These are phyloP conservation scores for Cymbidium sinense DNA, from an alignment of 106 monocot species.

Conservation along the genomic window DNA sequence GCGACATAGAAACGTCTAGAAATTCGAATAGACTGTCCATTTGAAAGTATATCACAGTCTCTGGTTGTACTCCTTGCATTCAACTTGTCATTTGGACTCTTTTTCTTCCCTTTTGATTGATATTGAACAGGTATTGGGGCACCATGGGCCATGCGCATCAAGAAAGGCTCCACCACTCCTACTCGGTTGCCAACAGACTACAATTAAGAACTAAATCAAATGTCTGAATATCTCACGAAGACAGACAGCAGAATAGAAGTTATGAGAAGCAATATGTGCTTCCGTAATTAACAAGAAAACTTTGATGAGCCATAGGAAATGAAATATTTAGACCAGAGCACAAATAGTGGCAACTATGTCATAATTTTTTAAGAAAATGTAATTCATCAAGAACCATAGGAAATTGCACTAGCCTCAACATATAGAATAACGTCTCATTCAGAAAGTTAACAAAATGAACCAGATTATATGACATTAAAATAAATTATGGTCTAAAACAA, in stretches of 20 bases:
- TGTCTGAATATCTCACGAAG: neutral
- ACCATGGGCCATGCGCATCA: conserved; percentile 99
- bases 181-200: conserved; percentile 97
- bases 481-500: neutral
- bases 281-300: neutral
- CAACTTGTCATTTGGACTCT: conserved; percentile 7
- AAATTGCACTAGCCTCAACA: neutral
- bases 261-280: neutral
- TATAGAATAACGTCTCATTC: neutral
- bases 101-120: conserved; percentile 41
- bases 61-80: conserved; percentile 9
- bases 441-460: neutral
- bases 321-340: neutral
- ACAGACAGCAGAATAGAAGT: conserved; percentile 5
- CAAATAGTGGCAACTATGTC: neutral
- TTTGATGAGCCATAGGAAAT: neutral
- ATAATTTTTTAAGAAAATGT: neutral
- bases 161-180: conserved; percentile 82
- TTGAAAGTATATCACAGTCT: conserved; percentile 22
- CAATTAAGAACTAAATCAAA: conserved; percentile 11
- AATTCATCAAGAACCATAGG: neutral
- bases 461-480: neutral
- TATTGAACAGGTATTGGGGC: conserved; percentile 48
- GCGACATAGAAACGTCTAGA: conserved; percentile 92
- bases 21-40: conserved; percentile 60